Evolutionary conservation across 208 protist species (phyloP), one percentile per base, ranked within the genome.

Genomic region (Leishmania amazonensis): DNA sequence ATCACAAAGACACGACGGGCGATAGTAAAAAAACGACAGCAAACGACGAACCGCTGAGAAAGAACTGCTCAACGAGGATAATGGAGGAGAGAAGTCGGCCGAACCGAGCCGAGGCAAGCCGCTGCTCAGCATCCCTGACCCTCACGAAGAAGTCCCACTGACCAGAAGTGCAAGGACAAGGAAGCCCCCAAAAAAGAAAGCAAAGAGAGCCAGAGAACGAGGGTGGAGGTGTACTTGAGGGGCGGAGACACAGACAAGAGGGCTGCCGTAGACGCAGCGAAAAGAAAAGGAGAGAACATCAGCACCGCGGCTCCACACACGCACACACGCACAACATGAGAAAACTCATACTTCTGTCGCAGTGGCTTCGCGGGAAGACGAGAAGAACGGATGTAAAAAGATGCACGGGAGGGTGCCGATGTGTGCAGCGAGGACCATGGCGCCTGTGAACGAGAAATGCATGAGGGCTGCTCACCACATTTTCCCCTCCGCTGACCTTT

Each of bases 1-100:
- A 74, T 35, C 45, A 77, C 47, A 40, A 76, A 74, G 65, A 84
- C 24, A 76, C n/a, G 47, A 71, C 15, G 80, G 19, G 72, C 15
- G 40, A 21, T 78, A n/a, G 68, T 11, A 38, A 21, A 74, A 51
- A n/a, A 54, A 45, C 47, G 47, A 28, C 57, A 72, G 70, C 4
- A 86, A 51, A 49, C 45, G 45, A 49, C 45, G 45, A 49, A 2
- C 45, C 6, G 45, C 45, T 49, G 58, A 71, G 35, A 79, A 21
- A 73, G 57, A 83, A 49, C 31, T 40, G 11, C 62, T 15, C 31
- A 1, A 7, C 15, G 19, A 68, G 13, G 31, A 21, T 31, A 31
- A 40, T 35, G 17, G 62, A 49, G 42, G 42, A 49, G 24, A 31
- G 68, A 17, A 73, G 68, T 42, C 31, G 9, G 31, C 62, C 31